phyloP scores from a whole-genome alignment of 2,329 filamentous ascomycete species.

The Aspergillus sp. region DNA sequence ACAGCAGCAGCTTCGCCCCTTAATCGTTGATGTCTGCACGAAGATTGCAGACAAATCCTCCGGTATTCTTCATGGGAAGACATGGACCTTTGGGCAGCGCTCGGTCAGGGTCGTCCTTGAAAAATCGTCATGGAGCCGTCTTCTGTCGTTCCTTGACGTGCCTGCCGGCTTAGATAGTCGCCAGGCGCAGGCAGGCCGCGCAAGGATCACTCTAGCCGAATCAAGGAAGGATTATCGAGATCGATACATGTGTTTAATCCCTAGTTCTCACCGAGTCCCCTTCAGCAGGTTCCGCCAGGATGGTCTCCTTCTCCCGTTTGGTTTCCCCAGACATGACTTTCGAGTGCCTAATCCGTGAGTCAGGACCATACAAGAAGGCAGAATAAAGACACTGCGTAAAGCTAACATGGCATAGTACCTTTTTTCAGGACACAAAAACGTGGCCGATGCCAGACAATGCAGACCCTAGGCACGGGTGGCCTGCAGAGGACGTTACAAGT shows the following conservation, averaged over 20 bases:
- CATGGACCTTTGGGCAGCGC: slow-evolving; percentile 27
- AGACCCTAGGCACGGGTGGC: slow-evolving; percentile 41
- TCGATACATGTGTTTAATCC: slow-evolving; percentile 22
- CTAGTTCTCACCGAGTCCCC: slow-evolving; percentile 27
- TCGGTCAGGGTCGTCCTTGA: slow-evolving; percentile 30
- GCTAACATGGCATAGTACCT: slow-evolving; percentile 27
- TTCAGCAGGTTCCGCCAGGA: slow-evolving; percentile 34
- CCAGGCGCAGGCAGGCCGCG: slow-evolving; percentile 25
- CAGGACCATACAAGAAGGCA: neutral
- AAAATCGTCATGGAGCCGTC: slow-evolving; percentile 32
- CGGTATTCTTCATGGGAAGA: slow-evolving; percentile 30
- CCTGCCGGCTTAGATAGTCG: slow-evolving; percentile 24
- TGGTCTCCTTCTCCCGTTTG: slow-evolving; percentile 45
- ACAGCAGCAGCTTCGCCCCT: slow-evolving; percentile 23
- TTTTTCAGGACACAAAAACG: slow-evolving; percentile 40
- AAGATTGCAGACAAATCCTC: neutral
- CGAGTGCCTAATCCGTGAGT: slow-evolving; percentile 44
- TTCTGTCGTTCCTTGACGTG: slow-evolving; percentile 27
- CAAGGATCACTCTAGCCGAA: slow-evolving; percentile 27
- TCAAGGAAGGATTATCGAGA: slow-evolving; percentile 36
- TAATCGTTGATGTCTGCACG: slow-evolving; percentile 31
- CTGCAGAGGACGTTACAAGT: slow-evolving; percentile 23
- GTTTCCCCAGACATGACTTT: slow-evolving; percentile 30
- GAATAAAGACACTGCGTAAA: neutral
- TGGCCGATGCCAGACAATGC: slow-evolving; percentile 43